Conservation (phyloP, 148 eudicot species). For the Rhododendron ovatum region DNA sequence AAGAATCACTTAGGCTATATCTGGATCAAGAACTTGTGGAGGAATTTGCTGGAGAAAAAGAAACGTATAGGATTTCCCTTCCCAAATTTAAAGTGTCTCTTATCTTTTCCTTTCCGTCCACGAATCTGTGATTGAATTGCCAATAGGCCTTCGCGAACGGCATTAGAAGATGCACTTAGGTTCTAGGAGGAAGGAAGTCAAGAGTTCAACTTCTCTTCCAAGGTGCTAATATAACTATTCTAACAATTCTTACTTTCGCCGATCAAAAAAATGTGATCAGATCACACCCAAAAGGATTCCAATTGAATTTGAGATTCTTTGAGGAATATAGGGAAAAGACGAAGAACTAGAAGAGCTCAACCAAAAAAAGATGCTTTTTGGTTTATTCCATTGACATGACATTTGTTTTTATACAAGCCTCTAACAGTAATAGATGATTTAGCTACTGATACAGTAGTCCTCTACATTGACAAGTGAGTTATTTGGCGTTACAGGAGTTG, state of each 20-base stretch:
- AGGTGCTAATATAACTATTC: not conserved
- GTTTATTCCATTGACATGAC: not conserved
- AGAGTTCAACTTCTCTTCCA: not conserved
- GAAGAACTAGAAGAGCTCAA: slow-evolving; percentile 4
- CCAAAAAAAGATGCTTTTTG: not conserved
- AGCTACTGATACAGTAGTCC: not conserved
- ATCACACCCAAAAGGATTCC: not conserved
- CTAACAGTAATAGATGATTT: not conserved
- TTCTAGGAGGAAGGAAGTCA: not conserved
- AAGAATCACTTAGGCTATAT: not conserved
- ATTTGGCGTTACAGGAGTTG: not conserved
- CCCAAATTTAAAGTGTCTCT: not conserved
- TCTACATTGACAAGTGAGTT: not conserved
- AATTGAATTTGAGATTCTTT: not conserved
- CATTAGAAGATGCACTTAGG: not conserved
- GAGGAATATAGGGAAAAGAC: not conserved
- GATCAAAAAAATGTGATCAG: not conserved
- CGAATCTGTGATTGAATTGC: not conserved
- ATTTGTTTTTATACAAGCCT: not conserved
- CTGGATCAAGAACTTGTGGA: not conserved
- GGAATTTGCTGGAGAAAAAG: not conserved
- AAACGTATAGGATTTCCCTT: not conserved
- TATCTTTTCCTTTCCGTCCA: not conserved
- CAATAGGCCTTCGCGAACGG: not conserved
- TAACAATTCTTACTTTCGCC: not conserved